Evolutionary conservation across 257 asterid genomes (phyloP).

Genomic region (Ophiorrhiza pumila): DNA sequence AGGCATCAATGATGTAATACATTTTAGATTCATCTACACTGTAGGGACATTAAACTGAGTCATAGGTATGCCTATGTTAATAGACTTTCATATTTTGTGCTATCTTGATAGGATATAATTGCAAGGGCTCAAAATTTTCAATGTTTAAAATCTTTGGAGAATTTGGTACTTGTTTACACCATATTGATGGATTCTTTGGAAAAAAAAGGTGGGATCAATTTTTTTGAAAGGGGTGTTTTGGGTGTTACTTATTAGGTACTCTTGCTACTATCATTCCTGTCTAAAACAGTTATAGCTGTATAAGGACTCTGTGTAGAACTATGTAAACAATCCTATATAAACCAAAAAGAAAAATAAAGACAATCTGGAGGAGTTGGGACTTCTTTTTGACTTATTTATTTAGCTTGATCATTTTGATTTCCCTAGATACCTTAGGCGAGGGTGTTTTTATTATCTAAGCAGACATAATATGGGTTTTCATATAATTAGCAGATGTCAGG

Average conservation of each 20-base stretch:
- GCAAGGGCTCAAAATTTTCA: background rate
- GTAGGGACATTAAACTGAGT: background rate
- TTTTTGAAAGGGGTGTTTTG: background rate
- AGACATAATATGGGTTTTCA: background rate
- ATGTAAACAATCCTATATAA: background rate
- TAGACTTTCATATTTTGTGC: background rate
- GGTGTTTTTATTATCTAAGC: background rate
- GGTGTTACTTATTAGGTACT: background rate
- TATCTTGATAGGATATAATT: background rate
- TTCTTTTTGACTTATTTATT: background rate
- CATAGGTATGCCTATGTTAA: background rate
- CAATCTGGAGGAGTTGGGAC: background rate
- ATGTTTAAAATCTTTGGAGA: background rate
- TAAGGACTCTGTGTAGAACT: background rate
- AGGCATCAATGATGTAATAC: conserved; percentile 3
- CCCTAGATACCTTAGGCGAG: background rate
- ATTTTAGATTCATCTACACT: background rate
- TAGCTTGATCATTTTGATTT: background rate
- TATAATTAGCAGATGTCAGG: background rate
- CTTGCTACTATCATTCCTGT: background rate
- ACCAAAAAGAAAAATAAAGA: background rate
- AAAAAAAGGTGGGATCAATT: background rate
- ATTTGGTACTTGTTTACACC: background rate
- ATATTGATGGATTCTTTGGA: background rate
- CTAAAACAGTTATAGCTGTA: background rate